These are phyloP conservation scores for Naganishia randhawae DNA, from an alignment of 768 basidiomycete species.

Conservation along the genomic window DNA sequence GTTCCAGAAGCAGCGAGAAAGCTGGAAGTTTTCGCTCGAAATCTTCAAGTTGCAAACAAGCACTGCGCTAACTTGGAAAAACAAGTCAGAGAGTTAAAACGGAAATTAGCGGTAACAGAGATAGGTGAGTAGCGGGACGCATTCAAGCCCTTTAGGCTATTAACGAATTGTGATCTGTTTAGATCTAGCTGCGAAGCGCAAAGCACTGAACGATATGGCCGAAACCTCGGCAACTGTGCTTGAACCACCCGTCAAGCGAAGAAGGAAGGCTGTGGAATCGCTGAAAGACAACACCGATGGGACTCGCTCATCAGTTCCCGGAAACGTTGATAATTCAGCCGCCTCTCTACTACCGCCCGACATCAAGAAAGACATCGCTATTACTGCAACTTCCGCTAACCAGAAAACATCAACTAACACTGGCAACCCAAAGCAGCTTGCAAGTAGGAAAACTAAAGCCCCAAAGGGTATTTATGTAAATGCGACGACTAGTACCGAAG, in stretches of 20 bases:
- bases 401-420: background rate
- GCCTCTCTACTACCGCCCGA: background rate
- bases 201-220: background rate
- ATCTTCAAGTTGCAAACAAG: background rate
- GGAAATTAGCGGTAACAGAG: slow-evolving; percentile 4
- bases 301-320: background rate
- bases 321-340: background rate
- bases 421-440: background rate
- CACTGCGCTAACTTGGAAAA: background rate
- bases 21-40: background rate
- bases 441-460: background rate
- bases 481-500: background rate
- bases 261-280: background rate
- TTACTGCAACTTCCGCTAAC: background rate
- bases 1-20: background rate
- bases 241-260: background rate
- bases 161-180: background rate
- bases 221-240: background rate
- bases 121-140: background rate
- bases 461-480: background rate
- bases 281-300: background rate
- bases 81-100: background rate
- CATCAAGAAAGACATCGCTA: background rate
- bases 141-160: background rate
- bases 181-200: background rate